Evolutionary conservation across 1,284 basidiomycete species (phyloP), one percentile per base, ranked within the genome.

Genomic region (Moesziomyces sp.): DNA sequence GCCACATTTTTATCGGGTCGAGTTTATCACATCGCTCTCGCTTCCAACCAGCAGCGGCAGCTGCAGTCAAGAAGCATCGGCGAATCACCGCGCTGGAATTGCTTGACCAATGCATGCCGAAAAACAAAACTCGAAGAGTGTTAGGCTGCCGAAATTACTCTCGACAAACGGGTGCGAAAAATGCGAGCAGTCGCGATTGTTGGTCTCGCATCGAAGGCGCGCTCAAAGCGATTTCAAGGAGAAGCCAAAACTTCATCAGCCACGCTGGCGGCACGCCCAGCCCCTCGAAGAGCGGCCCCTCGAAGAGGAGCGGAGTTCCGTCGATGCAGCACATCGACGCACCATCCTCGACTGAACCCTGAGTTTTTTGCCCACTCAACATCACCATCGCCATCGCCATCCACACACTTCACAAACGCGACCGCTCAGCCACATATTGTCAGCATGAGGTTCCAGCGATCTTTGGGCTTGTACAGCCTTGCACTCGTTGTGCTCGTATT

Each of bases 401-500:
- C 30, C 24, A 26, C 24, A 26, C 24, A 26, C 24, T 26, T 26
- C 24, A 26, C 24, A 26, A 7, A 26, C 24, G 24, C 24, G 5
- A 26, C 24, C 24, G 24, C 24, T 26, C 24, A 26, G 30, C 30
- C 5, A 30, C 9, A 5, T 7, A 26, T 26, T 7, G 24, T 26
- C 24, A 26, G 24, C 24, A 68, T 68, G 58, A 61, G 46, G 48
- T 13, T 58, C n/a, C 65, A 58, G 19, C 46, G n/a, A 11, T 28
- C 18, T 28, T 21, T 68, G 42, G n/a, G 51, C 19, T 43, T 71
- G 9, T 61, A 61, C 47, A 56, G 53, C 55, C 57, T 71, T 14
- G 63, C 52, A 52, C 54, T 72, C 16, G 52, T 51, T 5, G 44
- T 72, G 35, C 51, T 72, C 21, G 58, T 52, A 5, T 58, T 72